Base-by-base conservation (phyloP, 495 filamentous ascomycete species). In the Talaromyces ruber region DNA sequence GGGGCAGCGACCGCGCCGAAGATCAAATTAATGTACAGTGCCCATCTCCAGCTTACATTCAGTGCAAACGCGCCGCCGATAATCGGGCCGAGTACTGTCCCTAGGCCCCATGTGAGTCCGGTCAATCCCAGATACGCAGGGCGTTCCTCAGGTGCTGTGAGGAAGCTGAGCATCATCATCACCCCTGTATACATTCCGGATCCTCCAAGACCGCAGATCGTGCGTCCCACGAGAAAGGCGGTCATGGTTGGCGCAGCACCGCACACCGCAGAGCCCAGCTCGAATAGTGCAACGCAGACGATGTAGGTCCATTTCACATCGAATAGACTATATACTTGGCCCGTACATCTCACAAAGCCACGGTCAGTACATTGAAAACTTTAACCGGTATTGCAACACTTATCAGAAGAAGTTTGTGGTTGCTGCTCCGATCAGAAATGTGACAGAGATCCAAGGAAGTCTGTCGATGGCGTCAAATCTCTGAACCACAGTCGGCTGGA, bases 11-110 rank as follows among this genome's bases (percentile, higher is more conserved):
- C 6, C 6, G 28, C 28, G 28, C 28, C 28, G 6, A 29, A 29
- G 28, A 29, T 29, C 28, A 29, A 6, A 6, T 29, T 29, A 6
- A 29, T 29, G 28, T 29, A 29, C 6, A 1, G 77, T 70, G 22
- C 64, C 77, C 77, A 81, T 58, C 79, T 64, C 79, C 79, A 82
- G 6, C 66, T 71, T 0, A 69, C 73, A 2, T 52, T 28, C 32
- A 64, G 76, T 16, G 78, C 74, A 63, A 91, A 89, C 4, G 81
- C 81, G 30, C 86, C 86, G 7, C 86, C 86, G 55, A 89, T 71
- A 60, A 88, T 69, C 8, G 86, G 87, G 3, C 85, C 86, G 0
- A 86, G 68, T 0, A 76, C 69, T 7, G 71, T 79, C 21, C 82
- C 82, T 11, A 80, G 26, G 18, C 83, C 84, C 79, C 78, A 86